Evolutionary conservation across 805 yeast genomes (phyloP).

Genomic region (Saccharomyces kudriavzevii): DNA sequence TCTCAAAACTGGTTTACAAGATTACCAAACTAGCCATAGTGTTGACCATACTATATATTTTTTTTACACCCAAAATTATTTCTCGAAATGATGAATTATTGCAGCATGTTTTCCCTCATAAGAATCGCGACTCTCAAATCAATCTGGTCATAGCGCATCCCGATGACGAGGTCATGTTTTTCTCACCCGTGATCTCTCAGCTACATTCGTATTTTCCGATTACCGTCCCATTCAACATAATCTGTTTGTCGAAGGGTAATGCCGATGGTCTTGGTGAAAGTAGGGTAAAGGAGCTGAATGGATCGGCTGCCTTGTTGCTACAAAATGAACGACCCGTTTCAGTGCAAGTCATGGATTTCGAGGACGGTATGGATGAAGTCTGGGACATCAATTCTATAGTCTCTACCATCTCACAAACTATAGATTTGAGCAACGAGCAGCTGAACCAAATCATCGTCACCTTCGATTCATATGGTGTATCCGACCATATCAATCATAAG

Average conservation of each 20-base stretch:
- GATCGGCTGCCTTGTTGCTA: slow-evolving; percentile 19
- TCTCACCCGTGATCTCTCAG: slow-evolving; percentile 51
- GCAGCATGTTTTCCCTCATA: background rate
- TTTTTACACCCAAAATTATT: background rate
- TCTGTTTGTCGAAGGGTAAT: slow-evolving; percentile 75
- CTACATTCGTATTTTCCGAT: slow-evolving; percentile 12
- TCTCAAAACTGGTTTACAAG: background rate
- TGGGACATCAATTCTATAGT: slow-evolving; percentile 47
- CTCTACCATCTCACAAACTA: slow-evolving; percentile 4
- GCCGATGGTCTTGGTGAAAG: slow-evolving; percentile 62
- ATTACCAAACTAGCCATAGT: background rate
- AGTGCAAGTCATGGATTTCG: slow-evolving; percentile 33
- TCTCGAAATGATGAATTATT: background rate
- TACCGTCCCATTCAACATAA: slow-evolving; percentile 37
- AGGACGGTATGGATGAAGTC: slow-evolving; percentile 56
- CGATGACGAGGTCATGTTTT: slow-evolving; percentile 97
- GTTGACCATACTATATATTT: background rate
- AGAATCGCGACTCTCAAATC: background rate
- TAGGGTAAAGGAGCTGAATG: slow-evolving; percentile 50
- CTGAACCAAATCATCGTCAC: slow-evolving; percentile 41
- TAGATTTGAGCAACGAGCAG: background rate
- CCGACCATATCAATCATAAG: slow-evolving; percentile 81
- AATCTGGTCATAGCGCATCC: slow-evolving; percentile 83
- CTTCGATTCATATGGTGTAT: slow-evolving; percentile 76
- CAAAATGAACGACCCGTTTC: slow-evolving; percentile 4